phyloP scores from a whole-genome alignment of 768 basidiomycete species.

The Russula emetica region DNA sequence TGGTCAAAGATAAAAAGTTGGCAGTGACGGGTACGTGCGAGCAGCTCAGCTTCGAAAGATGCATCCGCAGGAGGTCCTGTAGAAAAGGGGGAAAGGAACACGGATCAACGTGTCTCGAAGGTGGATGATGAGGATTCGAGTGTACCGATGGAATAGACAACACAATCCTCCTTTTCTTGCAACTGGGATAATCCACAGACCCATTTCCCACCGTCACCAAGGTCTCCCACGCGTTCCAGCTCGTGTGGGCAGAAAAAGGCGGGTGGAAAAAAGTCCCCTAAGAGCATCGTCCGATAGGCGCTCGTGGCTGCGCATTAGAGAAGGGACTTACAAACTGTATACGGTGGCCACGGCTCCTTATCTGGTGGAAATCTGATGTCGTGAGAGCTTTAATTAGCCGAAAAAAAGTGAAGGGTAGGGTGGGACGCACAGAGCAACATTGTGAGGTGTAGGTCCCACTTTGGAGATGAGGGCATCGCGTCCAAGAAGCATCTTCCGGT shows the following conservation, averaged over 20 bases:
- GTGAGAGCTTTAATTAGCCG: not conserved
- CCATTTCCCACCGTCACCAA: constrained; percentile 72
- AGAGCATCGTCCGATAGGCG: not conserved
- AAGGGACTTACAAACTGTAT: constrained; percentile 25
- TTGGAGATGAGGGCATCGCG: constrained; percentile 25
- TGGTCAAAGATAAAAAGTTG: constrained; percentile 62
- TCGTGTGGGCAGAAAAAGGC: constrained; percentile 45
- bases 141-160: constrained; percentile 60
- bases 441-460: constrained; percentile 20
- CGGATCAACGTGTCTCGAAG: constrained; percentile 9
- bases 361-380: constrained; percentile 26
- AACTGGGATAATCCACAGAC: constrained; percentile 59
- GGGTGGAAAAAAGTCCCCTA: constrained; percentile 47
- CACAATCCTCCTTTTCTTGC: constrained; percentile 49
- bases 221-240: constrained; percentile 41
- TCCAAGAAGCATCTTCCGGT: constrained; percentile 22
- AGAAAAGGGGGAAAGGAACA: not conserved
- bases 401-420: not conserved
- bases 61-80: constrained; percentile 54
- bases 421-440: constrained; percentile 21
- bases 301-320: no score
- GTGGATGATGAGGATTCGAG: not conserved
- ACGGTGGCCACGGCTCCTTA: constrained; percentile 27
- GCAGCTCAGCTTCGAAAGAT: constrained; percentile 57
- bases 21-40: constrained; percentile 46